Evolutionary conservation across 306 rosid genomes (phyloP).

Genomic region (Casuarina equisetifolia): DNA sequence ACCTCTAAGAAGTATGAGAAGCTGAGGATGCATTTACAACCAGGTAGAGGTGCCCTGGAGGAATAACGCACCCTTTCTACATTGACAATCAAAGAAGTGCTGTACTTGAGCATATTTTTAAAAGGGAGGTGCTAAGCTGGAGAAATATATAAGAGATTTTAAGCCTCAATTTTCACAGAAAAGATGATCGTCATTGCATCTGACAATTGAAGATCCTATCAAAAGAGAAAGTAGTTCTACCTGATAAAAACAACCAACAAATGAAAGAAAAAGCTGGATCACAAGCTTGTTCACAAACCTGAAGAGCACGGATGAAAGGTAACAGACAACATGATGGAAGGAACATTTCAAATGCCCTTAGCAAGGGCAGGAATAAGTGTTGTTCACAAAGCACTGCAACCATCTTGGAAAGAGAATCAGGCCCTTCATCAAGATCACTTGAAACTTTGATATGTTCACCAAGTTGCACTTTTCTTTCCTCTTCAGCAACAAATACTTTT

Average conservation of each 20-base stretch:
- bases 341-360: constrained; percentile 96
- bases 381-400: constrained; percentile 95
- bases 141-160: background rate
- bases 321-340: constrained; percentile 91
- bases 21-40: constrained; percentile 1
- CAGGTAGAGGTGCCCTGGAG: background rate
- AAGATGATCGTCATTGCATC: background rate
- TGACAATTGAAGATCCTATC: constrained; percentile 3
- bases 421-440: constrained; percentile 63
- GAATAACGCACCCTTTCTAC: constrained; percentile 3
- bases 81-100: background rate
- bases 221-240: constrained; percentile 16
- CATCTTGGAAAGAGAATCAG: constrained; percentile 81
- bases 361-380: constrained; percentile 78
- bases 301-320: constrained; percentile 92
- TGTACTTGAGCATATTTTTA: background rate
- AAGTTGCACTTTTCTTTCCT: constrained; percentile 44
- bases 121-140: background rate
- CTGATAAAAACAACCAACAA: constrained; percentile 13
- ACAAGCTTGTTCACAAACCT: constrained; percentile 54
- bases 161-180: background rate
- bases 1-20: background rate
- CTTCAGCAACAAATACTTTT: constrained; percentile 46
- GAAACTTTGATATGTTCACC: constrained; percentile 28
- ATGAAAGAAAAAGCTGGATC: constrained; percentile 21